These are phyloP conservation scores for Fusarium irregulare DNA, from an alignment of 2,329 filamentous ascomycete genomes.

Conservation along the genomic window DNA sequence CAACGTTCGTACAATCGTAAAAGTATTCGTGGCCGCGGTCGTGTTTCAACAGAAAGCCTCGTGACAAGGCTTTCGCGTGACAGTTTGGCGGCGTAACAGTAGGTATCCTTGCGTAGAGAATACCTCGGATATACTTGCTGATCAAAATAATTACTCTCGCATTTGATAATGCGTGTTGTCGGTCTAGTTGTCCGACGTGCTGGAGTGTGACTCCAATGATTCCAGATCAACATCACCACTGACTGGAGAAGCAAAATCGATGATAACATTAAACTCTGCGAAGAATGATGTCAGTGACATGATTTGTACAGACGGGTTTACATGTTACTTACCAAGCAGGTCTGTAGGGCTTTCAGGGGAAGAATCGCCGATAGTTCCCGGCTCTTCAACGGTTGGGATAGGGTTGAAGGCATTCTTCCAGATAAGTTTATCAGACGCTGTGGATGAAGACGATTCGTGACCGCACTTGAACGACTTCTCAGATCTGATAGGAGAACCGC, in stretches of 20 bases:
- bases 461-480: constrained; percentile 16
- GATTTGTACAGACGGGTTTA: background rate
- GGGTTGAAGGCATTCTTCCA: constrained; percentile 41
- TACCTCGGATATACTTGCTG: background rate
- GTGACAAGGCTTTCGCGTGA: background rate
- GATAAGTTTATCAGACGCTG: constrained; percentile 12
- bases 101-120: background rate
- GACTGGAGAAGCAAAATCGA: constrained; percentile 25
- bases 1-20: constrained; percentile 17
- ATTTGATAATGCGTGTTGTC: background rate
- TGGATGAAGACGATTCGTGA: constrained; percentile 2
- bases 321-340: constrained; percentile 47
- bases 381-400: constrained; percentile 52
- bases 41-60: background rate
- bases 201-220: constrained; percentile 15
- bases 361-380: constrained; percentile 39
- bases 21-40: background rate
- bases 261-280: constrained; percentile 39
- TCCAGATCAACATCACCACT: constrained; percentile 4
- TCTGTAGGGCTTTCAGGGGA: constrained; percentile 42
- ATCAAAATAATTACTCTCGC: background rate
- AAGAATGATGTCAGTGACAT: constrained; percentile 11
- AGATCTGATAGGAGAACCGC: constrained; percentile 15
- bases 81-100: background rate
- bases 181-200: constrained; percentile 13